A percentile compares a stretch with the other conserved stretches of the same genome.
Evolutionary conservation across 768 basidiomycete genomes (phyloP).

Genomic region (Pleurotus cornucopiae): DNA sequence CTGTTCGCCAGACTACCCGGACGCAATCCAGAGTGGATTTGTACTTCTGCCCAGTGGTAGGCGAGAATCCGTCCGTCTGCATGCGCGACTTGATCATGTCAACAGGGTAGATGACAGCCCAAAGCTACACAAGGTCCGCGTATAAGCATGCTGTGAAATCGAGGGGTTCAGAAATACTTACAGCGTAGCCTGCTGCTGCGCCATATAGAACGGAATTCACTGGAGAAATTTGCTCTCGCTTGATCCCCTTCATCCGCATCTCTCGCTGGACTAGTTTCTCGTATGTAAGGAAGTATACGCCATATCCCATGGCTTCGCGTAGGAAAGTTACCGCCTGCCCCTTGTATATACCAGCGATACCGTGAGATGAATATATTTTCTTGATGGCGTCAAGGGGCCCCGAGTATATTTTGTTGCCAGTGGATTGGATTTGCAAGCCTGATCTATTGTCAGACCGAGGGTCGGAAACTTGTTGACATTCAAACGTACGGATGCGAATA

Average conservation of each 20-base stretch:
- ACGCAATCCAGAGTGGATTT: conserved; percentile 79
- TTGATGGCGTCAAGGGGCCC: conserved; percentile 88
- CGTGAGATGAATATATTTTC: conserved; percentile 74
- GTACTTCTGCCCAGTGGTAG: conserved; percentile 78
- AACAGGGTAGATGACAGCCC: conserved; percentile 93
- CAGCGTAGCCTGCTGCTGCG: conserved; percentile 88
- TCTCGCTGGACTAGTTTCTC: conserved; percentile 89
- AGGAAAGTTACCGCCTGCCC: conserved; percentile 87
- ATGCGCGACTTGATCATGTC: conserved; percentile 96
- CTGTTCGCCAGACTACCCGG: conserved; percentile 74
- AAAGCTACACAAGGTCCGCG: conserved; percentile 46
- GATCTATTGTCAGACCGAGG: conserved; percentile 9
- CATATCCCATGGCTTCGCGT: conserved; percentile 81
- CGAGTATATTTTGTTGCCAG: conserved; percentile 66
- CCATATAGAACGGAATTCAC: conserved; percentile 82
- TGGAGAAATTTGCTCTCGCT: conserved; percentile 73
- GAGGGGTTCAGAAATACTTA: conserved; percentile 31
- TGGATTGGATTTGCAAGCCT: conserved; percentile 92
- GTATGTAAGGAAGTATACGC: conserved; percentile 87
- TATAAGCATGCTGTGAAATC: conserved; percentile 1
- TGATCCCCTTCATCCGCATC: conserved; percentile 67
- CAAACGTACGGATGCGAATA: conserved; percentile 83
- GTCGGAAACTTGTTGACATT: not conserved
- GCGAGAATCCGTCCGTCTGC: conserved; percentile 88
- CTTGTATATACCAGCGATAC: conserved; percentile 85